Conservation (phyloP, 768 basidiomycete species). For the Phanerodontia chrysosporium region DNA sequence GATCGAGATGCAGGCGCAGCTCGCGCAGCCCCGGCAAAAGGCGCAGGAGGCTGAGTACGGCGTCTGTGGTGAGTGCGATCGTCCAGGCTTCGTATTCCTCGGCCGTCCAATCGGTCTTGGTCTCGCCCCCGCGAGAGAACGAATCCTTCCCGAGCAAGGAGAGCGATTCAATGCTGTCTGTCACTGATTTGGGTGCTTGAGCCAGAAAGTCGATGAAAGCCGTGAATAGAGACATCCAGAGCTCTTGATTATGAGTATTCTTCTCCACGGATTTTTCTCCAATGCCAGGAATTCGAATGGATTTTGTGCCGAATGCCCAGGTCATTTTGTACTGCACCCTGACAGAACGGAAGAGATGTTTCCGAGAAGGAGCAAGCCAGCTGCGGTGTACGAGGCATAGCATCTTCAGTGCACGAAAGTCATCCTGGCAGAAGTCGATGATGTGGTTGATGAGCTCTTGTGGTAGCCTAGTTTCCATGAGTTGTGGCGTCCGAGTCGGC, state of each 20-base stretch:
- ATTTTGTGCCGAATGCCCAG: not conserved
- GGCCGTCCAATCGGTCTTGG: not conserved
- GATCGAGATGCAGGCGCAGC: not conserved
- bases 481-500: not conserved
- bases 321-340: not conserved
- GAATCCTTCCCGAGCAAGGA: not conserved
- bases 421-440: not conserved
- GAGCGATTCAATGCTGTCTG: not conserved
- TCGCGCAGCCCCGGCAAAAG: not conserved
- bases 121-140: not conserved
- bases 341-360: not conserved
- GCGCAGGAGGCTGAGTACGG: not conserved
- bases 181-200: not conserved
- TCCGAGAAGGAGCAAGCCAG: not conserved
- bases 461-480: not conserved
- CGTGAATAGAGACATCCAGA: not conserved
- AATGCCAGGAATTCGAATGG: not conserved
- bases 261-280: not conserved
- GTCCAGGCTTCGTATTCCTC: not conserved
- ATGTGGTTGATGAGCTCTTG: not conserved
- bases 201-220: not conserved
- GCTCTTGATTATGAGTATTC: not conserved
- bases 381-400: not conserved
- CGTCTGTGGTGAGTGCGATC: not conserved
- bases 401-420: not conserved